phyloP scores from a whole-genome alignment of 108 stramenopile genomes.

The Nannochloropsis salina region DNA sequence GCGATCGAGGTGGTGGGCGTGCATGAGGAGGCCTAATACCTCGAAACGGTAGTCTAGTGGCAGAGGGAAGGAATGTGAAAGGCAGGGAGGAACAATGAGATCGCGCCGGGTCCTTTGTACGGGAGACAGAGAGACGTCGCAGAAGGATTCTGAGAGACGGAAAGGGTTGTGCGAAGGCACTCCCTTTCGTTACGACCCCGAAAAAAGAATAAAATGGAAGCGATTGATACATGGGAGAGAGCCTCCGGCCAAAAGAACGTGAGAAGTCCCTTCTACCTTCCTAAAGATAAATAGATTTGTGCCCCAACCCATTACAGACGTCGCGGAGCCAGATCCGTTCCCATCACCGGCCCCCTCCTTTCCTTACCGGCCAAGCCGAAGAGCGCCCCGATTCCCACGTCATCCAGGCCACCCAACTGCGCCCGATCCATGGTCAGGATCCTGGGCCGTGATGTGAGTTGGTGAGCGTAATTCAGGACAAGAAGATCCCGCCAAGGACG shows the following conservation, averaged over 20 bases:
- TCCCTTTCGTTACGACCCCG: too few relatives aligned
- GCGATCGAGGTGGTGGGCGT: not conserved
- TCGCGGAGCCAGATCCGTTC: too few relatives aligned
- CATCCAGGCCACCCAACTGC: conserved; percentile 12
- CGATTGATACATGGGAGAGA: not conserved
- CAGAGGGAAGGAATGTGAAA: not conserved
- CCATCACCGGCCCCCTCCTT: not conserved
- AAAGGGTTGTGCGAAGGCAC: too few relatives aligned
- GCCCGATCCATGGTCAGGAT: not conserved
- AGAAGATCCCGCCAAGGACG: not conserved
- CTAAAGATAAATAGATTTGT: not conserved
- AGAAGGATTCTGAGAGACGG: not conserved
- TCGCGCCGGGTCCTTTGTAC: too few relatives aligned
- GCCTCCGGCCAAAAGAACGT: not conserved
- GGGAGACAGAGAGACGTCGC: not conserved
- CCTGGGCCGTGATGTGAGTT: not conserved
- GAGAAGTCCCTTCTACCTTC: not conserved
- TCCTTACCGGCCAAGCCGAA: conserved; percentile 6
- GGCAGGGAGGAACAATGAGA: not conserved
- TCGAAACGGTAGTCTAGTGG: not conserved
- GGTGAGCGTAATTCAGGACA: not conserved
- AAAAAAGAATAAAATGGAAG: not conserved
- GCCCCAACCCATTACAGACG: too few relatives aligned
- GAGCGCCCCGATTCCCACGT: conserved; percentile 1
- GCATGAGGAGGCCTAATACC: not conserved